A percentile compares a stretch with the other conserved stretches of the same genome.
These are phyloP conservation scores for Penicillium polonicum DNA, from an alignment of 2,329 filamentous ascomycete genomes.

Conservation along the genomic window DNA sequence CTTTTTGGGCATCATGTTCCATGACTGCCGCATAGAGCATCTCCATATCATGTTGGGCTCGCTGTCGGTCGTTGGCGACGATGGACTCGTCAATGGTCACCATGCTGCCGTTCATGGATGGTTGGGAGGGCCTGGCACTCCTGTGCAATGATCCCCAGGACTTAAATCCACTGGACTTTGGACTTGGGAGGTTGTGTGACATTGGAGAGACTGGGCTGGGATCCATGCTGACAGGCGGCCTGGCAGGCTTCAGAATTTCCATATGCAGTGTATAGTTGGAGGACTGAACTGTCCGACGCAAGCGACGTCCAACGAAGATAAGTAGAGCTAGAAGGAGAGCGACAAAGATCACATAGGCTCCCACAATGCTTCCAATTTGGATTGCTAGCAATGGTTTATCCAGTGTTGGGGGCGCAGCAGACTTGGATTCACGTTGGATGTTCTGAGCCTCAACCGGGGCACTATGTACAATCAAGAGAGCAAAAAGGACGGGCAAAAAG, in stretches of 20 bases:
- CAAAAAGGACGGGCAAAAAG: slow-evolving; percentile 57
- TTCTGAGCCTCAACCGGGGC: slow-evolving; percentile 12
- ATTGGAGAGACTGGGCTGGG: slow-evolving; percentile 38
- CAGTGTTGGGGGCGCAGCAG: slow-evolving; percentile 41
- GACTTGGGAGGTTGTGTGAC: slow-evolving; percentile 34
- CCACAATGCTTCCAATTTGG: slow-evolving; percentile 80
- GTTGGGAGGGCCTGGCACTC: slow-evolving; percentile 32
- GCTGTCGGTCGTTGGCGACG: slow-evolving; percentile 69
- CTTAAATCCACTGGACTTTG: slow-evolving; percentile 37
- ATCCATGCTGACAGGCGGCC: slow-evolving; percentile 30
- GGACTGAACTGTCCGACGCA: slow-evolving; percentile 52
- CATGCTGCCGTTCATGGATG: slow-evolving; percentile 59
- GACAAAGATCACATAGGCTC: slow-evolving; percentile 76
- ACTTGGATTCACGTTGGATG: slow-evolving; percentile 51
- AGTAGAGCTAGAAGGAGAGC: slow-evolving; percentile 69
- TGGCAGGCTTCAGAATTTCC: slow-evolving; percentile 55
- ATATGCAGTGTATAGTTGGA: slow-evolving; percentile 54
- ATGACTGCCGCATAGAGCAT: slow-evolving; percentile 88
- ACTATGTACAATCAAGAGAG: slow-evolving; percentile 47
- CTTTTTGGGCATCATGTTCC: slow-evolving; percentile 70
- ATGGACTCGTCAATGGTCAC: slow-evolving; percentile 74
- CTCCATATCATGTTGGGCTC: slow-evolving; percentile 80
- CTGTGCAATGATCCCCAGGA: slow-evolving; percentile 39
- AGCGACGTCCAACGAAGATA: slow-evolving; percentile 60
- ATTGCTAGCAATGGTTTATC: slow-evolving; percentile 69